Evolutionary conservation across 2,329 filamentous ascomycete genomes (phyloP).

Genomic region (Epichloe gansuensis): DNA sequence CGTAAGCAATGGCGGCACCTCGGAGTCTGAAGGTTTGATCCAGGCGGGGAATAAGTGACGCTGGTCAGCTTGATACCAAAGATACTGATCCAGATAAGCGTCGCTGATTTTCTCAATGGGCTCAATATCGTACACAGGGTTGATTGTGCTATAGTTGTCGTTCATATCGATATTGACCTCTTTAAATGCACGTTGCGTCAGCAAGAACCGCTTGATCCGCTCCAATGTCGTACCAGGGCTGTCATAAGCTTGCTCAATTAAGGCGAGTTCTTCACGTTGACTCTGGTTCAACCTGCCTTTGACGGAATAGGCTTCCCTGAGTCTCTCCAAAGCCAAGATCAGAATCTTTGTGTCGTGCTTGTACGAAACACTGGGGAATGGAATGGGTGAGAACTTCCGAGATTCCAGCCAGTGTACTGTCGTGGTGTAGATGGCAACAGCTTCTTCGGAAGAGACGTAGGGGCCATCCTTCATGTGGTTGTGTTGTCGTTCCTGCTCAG

Average conservation of each 20-base stretch:
- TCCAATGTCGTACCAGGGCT: conserved; percentile 92
- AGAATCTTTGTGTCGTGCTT: conserved; percentile 99
- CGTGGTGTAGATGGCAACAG: conserved; percentile 96
- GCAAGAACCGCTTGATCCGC: conserved; percentile 90
- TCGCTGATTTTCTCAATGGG: conserved; percentile 99
- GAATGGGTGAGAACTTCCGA: conserved; percentile 94
- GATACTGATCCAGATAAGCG: conserved; percentile 93
- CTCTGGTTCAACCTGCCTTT: conserved; percentile 95
- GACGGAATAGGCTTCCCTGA: conserved; percentile 93
- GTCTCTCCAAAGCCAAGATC: conserved; percentile 82
- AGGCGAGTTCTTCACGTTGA: conserved; percentile 86
- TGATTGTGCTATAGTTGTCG: conserved; percentile 98
- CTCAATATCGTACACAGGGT: conserved; percentile 97
- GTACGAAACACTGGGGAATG: conserved; percentile 97
- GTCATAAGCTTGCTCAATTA: conserved; percentile 97
- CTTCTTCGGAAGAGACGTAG: conserved; percentile 96
- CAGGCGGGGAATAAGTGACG: conserved; percentile 92
- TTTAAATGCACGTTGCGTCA: conserved; percentile 97
- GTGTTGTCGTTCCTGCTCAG: conserved; percentile 95
- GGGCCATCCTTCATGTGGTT: conserved; percentile 99
- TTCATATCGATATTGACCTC: conserved; percentile 99
- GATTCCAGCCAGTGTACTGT: conserved; percentile 99
- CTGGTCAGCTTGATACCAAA: conserved; percentile 98
- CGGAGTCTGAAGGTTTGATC: conserved; percentile 98
- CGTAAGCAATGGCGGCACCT: conserved; percentile 83